Evolutionary conservation across 345 rosid genomes (phyloP), one percentile per base, ranked within the genome.

Genomic region (Euphorbia tirucalli): DNA sequence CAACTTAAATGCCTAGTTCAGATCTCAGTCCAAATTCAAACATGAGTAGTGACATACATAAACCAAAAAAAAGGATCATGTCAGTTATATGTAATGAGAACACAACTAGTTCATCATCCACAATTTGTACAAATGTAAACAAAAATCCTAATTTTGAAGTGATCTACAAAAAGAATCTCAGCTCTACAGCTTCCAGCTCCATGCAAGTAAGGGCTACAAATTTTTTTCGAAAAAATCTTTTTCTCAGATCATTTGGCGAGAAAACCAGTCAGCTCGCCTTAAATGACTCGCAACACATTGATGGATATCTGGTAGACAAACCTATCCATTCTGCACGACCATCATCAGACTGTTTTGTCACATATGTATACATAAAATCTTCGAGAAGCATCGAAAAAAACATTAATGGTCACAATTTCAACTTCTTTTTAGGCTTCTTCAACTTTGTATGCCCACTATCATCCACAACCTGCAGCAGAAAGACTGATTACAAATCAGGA

Each of bases 391-490:
- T n/a, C n/a, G n/a, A n/a, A n/a, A n/a, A n/a, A n/a, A n/a, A n/a
- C 56, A 5, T 28, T 1, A 15, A 4, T 21, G 32, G 46, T 74
- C 71, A 58, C 4, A 74, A 58, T 60, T 74, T 66, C 59, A 65
- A 7, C 64, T 74, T 74, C 30, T 74, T 61, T 24, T 60, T 68
- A n/a, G 62, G 55, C 30, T 25, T 60, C 25, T 66, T 66, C 59
- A 52, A 58, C 52, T 67, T 74, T 22, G 28, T 50, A 67, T 50
- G 7, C 28, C 61, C 62, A 25, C 60, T 37, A 48, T 24, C 72
- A 48, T 74, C 44, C 32, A 24, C 50, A 7, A 24, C 18, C 77
- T 74, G 72, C 27, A 74, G n/a, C 61, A 35, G 10, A 48, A 67
- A 24, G 7, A 66, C 24, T 68, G 59, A 10, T 14, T 35, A 67